Evolutionary conservation across 140 eudicot species (phyloP).

Genomic region (Senecio squalidus): DNA sequence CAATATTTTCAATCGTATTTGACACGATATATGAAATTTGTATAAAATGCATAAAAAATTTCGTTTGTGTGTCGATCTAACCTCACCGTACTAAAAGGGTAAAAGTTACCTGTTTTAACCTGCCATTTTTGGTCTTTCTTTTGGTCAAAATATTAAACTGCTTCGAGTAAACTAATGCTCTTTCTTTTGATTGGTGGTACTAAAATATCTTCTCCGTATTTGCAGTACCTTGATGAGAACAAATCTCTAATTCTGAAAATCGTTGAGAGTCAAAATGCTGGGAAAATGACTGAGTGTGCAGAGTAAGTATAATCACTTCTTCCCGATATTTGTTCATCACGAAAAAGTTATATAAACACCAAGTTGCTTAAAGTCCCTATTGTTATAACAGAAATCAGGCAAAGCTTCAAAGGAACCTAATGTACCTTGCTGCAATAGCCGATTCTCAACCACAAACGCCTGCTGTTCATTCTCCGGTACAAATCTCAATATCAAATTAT

Average conservation of each 20-base stretch:
- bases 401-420: conserved; percentile 83
- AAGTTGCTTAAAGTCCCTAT: neutral
- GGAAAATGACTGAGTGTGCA: conserved; percentile 76
- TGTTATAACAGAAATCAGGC: conserved; percentile 65
- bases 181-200: too few relatives aligned
- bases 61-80: too few relatives aligned
- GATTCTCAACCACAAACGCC: conserved; percentile 95
- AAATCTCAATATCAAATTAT: neutral
- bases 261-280: conserved; percentile 78
- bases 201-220: neutral
- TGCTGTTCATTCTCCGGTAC: conserved; percentile 84
- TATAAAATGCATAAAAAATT: too few relatives aligned
- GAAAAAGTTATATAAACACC: too few relatives aligned
- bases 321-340: neutral
- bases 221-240: conserved; percentile 90
- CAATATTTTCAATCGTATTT: too few relatives aligned
- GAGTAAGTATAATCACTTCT: conserved; percentile 46
- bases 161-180: neutral
- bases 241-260: conserved; percentile 80
- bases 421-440: conserved; percentile 99
- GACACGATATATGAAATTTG: too few relatives aligned
- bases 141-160: neutral
- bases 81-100: too few relatives aligned
- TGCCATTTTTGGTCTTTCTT: too few relatives aligned
- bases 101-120: too few relatives aligned